These are phyloP conservation scores for Fallopia convolvulus DNA, from an alignment of 148 eudicot species.

Conservation along the genomic window DNA sequence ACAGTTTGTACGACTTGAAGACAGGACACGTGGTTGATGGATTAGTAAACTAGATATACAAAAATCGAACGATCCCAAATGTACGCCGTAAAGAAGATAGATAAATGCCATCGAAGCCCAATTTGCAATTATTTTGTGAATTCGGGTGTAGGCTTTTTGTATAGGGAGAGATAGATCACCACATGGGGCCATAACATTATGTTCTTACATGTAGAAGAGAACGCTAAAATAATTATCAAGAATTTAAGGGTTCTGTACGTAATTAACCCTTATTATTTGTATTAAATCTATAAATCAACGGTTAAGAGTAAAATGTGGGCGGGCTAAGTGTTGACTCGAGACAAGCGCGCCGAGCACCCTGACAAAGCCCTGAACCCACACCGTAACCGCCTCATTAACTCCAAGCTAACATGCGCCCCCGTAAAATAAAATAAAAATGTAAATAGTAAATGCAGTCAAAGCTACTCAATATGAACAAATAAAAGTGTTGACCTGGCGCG, in stretches of 20 bases:
- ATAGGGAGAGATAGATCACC: background rate
- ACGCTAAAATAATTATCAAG: too few relatives aligned
- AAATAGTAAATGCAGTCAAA: background rate
- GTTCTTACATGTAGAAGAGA: too few relatives aligned
- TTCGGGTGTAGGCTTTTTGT: background rate
- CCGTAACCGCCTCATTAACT: background rate
- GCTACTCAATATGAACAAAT: background rate
- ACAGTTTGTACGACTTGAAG: background rate
- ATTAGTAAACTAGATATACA: background rate
- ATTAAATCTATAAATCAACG: background rate
- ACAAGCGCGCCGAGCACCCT: too few relatives aligned
- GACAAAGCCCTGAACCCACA: background rate
- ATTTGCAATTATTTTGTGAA: background rate
- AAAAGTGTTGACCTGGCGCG: constrained; percentile 53
- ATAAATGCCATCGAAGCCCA: background rate
- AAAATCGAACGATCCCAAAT: background rate
- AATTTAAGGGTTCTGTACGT: too few relatives aligned
- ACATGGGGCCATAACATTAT: too few relatives aligned
- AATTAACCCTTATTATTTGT: too few relatives aligned
- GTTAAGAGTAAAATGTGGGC: background rate
- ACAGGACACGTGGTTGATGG: background rate
- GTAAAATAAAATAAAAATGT: background rate
- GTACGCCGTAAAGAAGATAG: background rate
- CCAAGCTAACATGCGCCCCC: background rate
- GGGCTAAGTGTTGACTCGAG: background rate